phyloP scores from a whole-genome alignment of 768 basidiomycete species.

The Butyriboletus loyo region DNA sequence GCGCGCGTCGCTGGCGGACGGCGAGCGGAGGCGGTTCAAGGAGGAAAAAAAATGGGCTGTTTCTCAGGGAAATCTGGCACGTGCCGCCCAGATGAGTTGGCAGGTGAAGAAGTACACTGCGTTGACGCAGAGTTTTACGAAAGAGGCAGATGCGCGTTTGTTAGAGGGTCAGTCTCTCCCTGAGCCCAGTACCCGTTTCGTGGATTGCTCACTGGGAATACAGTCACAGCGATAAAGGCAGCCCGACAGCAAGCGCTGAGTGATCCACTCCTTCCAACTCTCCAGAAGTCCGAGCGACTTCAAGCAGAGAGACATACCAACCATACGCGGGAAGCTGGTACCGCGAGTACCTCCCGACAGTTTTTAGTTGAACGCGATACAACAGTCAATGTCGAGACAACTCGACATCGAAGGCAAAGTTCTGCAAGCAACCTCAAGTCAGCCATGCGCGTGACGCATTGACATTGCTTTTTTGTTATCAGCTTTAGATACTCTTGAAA shows the following conservation, averaged over 20 bases:
- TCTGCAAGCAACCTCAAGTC: conserved; percentile 35
- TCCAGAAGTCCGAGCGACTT: conserved; percentile 23
- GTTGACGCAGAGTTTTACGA: conserved; percentile 75
- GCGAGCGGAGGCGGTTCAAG: conserved; percentile 76
- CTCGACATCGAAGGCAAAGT: conserved; percentile 30
- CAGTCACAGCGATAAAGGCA: conserved; percentile 28
- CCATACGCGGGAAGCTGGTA: conserved; percentile 23
- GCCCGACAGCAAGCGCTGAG: conserved; percentile 16
- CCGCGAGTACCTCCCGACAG: conserved; percentile 18
- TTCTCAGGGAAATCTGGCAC: conserved; percentile 70
- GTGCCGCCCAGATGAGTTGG: conserved; percentile 79
- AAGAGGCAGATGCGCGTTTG: conserved; percentile 69
- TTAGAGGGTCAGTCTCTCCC: conserved; percentile 51
- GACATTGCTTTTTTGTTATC: conserved; percentile 5
- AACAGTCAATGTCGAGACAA: conserved; percentile 27
- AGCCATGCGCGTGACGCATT: conserved; percentile 27
- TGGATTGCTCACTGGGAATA: conserved; percentile 5
- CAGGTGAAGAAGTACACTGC: conserved; percentile 79
- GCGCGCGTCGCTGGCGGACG: conserved; percentile 77
- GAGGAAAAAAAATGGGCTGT: conserved; percentile 88
- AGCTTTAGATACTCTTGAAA: conserved; percentile 8
- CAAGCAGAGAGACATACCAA: conserved; percentile 29
- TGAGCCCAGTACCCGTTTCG: background rate
- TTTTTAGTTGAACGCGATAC: conserved; percentile 30
- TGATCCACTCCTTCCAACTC: conserved; percentile 12